These are phyloP conservation scores for Acaromyces ingoldii DNA, from an alignment of 1,284 basidiomycete species.

Conservation along the genomic window DNA sequence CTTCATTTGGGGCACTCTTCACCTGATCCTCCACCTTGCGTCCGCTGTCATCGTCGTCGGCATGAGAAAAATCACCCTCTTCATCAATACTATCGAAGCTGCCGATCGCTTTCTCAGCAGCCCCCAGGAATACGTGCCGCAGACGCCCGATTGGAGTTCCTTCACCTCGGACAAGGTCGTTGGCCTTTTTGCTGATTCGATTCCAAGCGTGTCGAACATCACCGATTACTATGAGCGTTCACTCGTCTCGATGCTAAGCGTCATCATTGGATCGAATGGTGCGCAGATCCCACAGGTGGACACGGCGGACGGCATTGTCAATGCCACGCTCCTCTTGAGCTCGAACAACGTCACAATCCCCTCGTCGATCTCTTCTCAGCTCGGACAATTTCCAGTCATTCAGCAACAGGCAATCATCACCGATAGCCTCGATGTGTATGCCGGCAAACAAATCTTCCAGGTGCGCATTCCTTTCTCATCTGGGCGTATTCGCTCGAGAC, in stretches of 20 bases:
- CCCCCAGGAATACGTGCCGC: slow-evolving; percentile 12
- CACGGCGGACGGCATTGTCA: not conserved
- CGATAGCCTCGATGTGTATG: not conserved
- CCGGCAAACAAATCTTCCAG: not conserved
- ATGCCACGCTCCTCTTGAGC: not conserved
- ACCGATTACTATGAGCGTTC: not conserved
- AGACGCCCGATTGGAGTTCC: slow-evolving; percentile 4
- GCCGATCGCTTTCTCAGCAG: slow-evolving; percentile 8
- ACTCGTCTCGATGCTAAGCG: not conserved
- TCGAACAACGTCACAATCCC: not conserved
- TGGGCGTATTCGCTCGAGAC: too few relatives aligned
- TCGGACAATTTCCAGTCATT: not conserved
- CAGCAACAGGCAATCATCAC: not conserved
- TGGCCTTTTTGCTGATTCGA: not conserved
- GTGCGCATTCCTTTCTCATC: too few relatives aligned
- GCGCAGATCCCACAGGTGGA: not conserved
- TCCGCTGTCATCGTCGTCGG: slow-evolving; percentile 23
- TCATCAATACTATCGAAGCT: slow-evolving; percentile 21
- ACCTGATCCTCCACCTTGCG: slow-evolving; percentile 23
- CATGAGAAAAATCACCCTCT: slow-evolving; percentile 21
- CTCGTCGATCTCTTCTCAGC: not conserved
- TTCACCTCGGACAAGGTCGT: slow-evolving; percentile 7
- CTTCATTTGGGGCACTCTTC: slow-evolving; percentile 22
- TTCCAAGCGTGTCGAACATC: not conserved
- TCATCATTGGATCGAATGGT: not conserved